These are phyloP conservation scores for Amaranthus cruentus DNA, from an alignment of 148 eudicot genomes.

Conservation along the genomic window DNA sequence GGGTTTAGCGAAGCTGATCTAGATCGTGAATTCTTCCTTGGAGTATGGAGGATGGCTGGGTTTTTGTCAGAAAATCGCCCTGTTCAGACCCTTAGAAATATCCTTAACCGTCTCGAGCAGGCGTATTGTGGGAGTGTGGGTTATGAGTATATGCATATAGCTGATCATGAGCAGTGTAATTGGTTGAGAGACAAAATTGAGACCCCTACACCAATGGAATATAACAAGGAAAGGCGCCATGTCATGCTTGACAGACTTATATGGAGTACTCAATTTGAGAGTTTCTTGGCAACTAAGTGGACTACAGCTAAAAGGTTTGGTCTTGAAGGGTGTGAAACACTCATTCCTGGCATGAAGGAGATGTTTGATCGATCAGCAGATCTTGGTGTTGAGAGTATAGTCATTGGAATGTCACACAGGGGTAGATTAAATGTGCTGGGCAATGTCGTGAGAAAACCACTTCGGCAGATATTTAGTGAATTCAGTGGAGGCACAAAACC, in stretches of 20 bases:
- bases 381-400: slow-evolving; percentile 86
- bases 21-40: slow-evolving; percentile 84
- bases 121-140: slow-evolving; percentile 92
- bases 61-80: slow-evolving; percentile 94
- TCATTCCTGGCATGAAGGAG: slow-evolving; percentile 95
- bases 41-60: slow-evolving; percentile 93
- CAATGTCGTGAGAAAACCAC: slow-evolving; percentile 85
- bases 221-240: slow-evolving; percentile 71
- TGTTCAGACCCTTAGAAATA: slow-evolving; percentile 77
- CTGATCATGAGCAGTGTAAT: slow-evolving; percentile 80
- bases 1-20: slow-evolving; percentile 89
- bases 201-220: slow-evolving; percentile 67
- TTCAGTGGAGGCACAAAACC: slow-evolving; percentile 83
- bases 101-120: slow-evolving; percentile 84
- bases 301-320: slow-evolving; percentile 92
- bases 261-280: slow-evolving; percentile 94
- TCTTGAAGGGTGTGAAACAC: slow-evolving; percentile 89
- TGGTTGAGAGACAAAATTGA: slow-evolving; percentile 90
- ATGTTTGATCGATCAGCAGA: slow-evolving; percentile 93
- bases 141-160: slow-evolving; percentile 90
- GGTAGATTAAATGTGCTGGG: slow-evolving; percentile 85
- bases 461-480: slow-evolving; percentile 79
- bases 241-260: slow-evolving; percentile 84
- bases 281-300: slow-evolving; percentile 92
- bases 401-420: slow-evolving; percentile 92